These are phyloP conservation scores for Globisporangium splendens DNA, from an alignment of 352 stramenopile genomes.

Conservation along the genomic window DNA sequence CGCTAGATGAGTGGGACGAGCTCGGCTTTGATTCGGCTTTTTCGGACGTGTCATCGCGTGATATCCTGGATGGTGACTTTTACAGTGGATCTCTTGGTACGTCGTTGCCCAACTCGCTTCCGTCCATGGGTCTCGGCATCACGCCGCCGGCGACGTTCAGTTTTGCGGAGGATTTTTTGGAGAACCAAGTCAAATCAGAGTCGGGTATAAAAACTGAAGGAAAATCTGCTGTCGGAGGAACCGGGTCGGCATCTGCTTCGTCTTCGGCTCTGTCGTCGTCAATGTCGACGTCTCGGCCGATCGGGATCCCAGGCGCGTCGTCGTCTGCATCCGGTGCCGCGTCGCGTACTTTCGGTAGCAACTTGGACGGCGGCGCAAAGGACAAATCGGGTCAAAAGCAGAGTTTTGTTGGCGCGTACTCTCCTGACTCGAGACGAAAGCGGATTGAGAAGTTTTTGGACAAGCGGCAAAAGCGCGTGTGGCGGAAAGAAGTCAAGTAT, in stretches of 20 bases:
- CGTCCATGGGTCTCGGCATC: conserved; percentile 84
- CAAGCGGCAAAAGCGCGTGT: conserved; percentile 95
- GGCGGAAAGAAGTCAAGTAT: conserved; percentile 96
- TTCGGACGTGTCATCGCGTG: conserved; percentile 62
- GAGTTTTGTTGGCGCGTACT: conserved; percentile 94
- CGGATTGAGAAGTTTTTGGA: conserved; percentile 94
- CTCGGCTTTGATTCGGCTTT: conserved; percentile 84
- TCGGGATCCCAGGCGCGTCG: conserved; percentile 72
- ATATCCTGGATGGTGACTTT: conserved; percentile 81
- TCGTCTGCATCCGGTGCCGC: conserved; percentile 16
- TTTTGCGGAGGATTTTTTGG: conserved; percentile 84
- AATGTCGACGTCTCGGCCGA: conserved; percentile 69
- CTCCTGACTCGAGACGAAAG: conserved; percentile 89
- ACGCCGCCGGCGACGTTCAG: conserved; percentile 79
- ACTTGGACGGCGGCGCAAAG: conserved; percentile 30
- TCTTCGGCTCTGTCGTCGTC: conserved; percentile 22
- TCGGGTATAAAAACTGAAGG: conserved; percentile 32
- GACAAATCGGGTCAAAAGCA: conserved; percentile 66
- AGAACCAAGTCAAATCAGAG: conserved; percentile 68
- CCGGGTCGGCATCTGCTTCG: conserved; percentile 8
- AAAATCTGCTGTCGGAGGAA: conserved; percentile 18
- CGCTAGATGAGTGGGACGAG: conserved; percentile 84
- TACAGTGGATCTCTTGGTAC: conserved; percentile 80
- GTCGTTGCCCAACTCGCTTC: conserved; percentile 82
- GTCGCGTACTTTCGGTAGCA: conserved; percentile 34